Base-by-base conservation (phyloP, 768 basidiomycete genomes). In the Sporobolomyces roseus region DNA sequence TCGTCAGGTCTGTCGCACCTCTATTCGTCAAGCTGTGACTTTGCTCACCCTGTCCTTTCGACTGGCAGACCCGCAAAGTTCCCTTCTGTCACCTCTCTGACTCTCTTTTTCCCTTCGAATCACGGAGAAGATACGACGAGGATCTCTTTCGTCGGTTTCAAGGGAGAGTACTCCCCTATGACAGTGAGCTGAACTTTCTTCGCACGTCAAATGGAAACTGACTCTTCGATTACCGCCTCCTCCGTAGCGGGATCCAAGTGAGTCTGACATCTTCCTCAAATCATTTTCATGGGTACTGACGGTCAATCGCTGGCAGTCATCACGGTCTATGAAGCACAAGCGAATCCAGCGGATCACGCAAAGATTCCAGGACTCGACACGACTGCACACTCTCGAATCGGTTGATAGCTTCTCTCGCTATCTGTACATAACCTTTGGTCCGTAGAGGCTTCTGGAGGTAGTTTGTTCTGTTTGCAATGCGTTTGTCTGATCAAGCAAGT, bases 251-350 rank as follows among this genome's bases (percentile, higher is more conserved):
- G 74, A 79, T 51, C 79, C 80, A 1, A 79, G 54, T 55, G 35
- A 55, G 54, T 41, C 38, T 41, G 10, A 9, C 38, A 41, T 9
- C 38, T n/a, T n/a, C n/a, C n/a, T n/a, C n/a, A n/a, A 17, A 41
- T 41, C 10, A 9, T 41, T 41, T 41, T 41, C 38, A 9, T 41
- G 10, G 38, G 38, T 17, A 41, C 38, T 41, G 10, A 21, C 4
- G 17, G 10, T 23, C 45, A 13, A 33, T 55, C 21, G 9, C 23
- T n/a, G 25, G 29, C 43, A 60, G 58, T 80, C 33, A 76, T 79
- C 25, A 80, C 80, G 46, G 69, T 80, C 10, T 81, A 80, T 50
- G 79, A 80, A 70, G 74, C 77, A 6, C 78, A 79, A n/a, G 80
- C 80, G 19, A 77, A 78, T 55, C 80, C 79, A 1, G 75, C 77